Base-by-base conservation (phyloP, 2,329 filamentous ascomycete genomes). In the Cercospora sesami region DNA sequence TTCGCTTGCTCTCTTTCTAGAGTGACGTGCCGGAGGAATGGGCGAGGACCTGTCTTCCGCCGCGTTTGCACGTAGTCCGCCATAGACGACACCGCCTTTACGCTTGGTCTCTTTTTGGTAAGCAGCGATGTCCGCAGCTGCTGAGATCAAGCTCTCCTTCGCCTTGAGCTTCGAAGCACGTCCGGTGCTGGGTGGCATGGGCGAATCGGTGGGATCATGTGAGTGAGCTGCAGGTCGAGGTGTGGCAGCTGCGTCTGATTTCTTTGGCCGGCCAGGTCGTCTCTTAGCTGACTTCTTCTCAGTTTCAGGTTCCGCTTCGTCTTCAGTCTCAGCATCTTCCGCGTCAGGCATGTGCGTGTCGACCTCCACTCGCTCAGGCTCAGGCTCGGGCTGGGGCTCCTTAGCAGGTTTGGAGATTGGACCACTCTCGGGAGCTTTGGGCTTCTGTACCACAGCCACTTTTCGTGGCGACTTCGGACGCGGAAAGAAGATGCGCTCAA, bases 31-130 rank as follows among this genome's bases (percentile, higher is more conserved):
- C 5, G 67, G 69, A 16, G 73, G 70, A 4, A 67, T 70, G 36
- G 74, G 75, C 12, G 77, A 76, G 9, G 72, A 74, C 21, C 73
- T 63, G 79, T 82, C 76, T 81, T 51, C 45, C 10, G 18, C 18
- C 9, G 18, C 45, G 45, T 64, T 69, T 14, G 69, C 82, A 28
- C 82, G 80, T 72, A 84, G 78, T 14, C 86, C 84, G 30, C 87
- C 87, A 71, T 89, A 86, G 10, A 87, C 81, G 3, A 90, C 86
- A 48, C 89, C 89, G 14, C 89, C 89, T 57, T 86, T 86, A 21
- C 95, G 89, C 81, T 96, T 97, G 83, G 87, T 93, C 81, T 99
- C 95, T 77, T 95, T 97, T 76, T 98, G 91, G 75, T 95, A 99
- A 33, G 96, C 83, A 2, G 90, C 90, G 75, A 98, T 93, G 76